Conservation (phyloP, 2,329 filamentous ascomycete species). For the Herpotrichia juniperi region DNA sequence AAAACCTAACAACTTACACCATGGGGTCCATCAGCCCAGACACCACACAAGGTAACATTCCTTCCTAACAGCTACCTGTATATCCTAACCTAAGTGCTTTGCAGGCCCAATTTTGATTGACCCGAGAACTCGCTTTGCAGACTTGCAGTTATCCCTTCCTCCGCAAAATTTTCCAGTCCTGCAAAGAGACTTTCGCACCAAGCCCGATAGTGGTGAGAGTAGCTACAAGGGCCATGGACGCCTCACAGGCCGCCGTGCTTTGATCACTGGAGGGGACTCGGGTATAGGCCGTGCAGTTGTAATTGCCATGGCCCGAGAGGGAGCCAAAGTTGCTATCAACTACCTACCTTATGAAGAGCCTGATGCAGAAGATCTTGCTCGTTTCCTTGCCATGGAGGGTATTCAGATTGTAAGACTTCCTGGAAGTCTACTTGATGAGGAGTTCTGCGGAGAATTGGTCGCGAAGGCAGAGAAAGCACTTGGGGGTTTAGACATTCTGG, state of each 20-base stretch:
- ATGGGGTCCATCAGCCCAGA: no score
- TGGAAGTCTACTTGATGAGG: conserved; percentile 11
- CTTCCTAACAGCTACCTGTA: no score
- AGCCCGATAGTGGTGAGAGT: conserved; percentile 9
- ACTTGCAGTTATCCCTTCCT: conserved; percentile 1
- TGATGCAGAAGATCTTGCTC: conserved; percentile 10
- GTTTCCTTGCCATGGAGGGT: conserved; percentile 10
- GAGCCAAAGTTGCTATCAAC: conserved; percentile 10
- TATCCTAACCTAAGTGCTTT: background rate
- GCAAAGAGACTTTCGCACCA: background rate
- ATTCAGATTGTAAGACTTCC: conserved; percentile 10
- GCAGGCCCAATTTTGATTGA: conserved; percentile 1
- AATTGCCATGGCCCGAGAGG: conserved; percentile 12
- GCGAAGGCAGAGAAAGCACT: conserved; percentile 6
- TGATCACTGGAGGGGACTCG: conserved; percentile 21
- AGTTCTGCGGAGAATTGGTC: conserved; percentile 8
- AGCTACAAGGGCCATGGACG: conserved; percentile 36
- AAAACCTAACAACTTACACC: no score
- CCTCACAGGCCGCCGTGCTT: conserved; percentile 28
- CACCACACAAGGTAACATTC: no score
- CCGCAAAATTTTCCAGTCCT: conserved; percentile 2
- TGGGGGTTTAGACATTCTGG: conserved; percentile 13
- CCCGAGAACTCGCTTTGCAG: conserved; percentile 1
- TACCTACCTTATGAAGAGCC: conserved; percentile 9
- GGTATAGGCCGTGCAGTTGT: conserved; percentile 18